Evolutionary conservation across 805 yeast genomes (phyloP).

Genomic region (Zygosaccharomyces bisporus): DNA sequence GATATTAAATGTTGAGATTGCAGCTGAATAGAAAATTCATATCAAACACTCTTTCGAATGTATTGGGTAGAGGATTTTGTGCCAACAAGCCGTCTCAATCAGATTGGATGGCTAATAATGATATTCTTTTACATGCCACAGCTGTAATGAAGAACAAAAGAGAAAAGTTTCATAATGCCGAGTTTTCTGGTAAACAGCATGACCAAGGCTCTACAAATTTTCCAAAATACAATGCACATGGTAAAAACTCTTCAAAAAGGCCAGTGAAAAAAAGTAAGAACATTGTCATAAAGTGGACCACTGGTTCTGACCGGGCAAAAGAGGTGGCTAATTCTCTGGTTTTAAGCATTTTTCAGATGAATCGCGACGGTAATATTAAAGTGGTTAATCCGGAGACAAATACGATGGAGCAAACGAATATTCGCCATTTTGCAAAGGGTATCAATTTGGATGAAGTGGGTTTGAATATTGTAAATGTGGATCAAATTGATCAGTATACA

Average conservation of each 20-base stretch:
- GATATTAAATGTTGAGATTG: conserved; percentile 6
- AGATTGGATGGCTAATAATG: conserved; percentile 18
- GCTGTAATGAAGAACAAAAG: conserved; percentile 14
- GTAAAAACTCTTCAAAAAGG: conserved; percentile 4
- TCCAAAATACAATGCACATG: conserved; percentile 1
- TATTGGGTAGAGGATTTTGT: conserved; percentile 4
- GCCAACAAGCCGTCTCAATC: not conserved
- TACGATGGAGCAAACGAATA: conserved; percentile 19
- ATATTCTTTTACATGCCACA: conserved; percentile 19
- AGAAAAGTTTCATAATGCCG: conserved; percentile 3
- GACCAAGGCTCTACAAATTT: not conserved
- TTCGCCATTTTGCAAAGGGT: conserved; percentile 27
- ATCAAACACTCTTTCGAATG: not conserved
- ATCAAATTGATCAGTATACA: conserved; percentile 14
- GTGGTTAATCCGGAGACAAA: conserved; percentile 23
- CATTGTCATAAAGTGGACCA: conserved; percentile 25
- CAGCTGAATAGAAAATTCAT: conserved; percentile 1
- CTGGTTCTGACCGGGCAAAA: conserved; percentile 33
- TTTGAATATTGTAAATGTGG: conserved; percentile 26
- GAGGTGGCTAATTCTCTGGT: conserved; percentile 27
- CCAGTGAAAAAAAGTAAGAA: conserved; percentile 8
- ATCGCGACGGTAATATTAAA: conserved; percentile 27
- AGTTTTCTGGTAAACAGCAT: not conserved
- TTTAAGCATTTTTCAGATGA: conserved; percentile 22
- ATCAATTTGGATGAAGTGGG: conserved; percentile 28